Percentiles rank a stretch among this genome's conserved stretches.
Conservation (phyloP, 768 basidiomycete species). For the Phanerochaete sordida region DNA sequence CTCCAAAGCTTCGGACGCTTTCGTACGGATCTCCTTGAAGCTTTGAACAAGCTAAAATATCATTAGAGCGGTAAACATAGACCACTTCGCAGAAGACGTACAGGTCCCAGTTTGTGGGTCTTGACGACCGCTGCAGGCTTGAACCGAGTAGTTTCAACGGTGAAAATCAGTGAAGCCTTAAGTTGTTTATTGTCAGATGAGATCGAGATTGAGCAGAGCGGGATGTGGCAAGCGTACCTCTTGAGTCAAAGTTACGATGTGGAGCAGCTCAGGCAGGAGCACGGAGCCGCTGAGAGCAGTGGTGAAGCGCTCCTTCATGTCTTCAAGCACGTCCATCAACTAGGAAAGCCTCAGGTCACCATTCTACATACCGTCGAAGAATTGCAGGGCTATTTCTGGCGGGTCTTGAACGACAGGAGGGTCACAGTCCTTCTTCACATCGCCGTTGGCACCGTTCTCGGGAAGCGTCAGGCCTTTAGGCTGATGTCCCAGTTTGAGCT, state of each 20-base stretch:
- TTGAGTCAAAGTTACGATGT: constrained; percentile 69
- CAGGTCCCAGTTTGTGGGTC: constrained; percentile 67
- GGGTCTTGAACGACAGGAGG: constrained; percentile 61
- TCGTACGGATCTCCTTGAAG: constrained; percentile 59
- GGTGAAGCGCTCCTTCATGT: constrained; percentile 51
- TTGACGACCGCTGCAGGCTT: constrained; percentile 67
- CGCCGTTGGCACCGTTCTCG: constrained; percentile 41
- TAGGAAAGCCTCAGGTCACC: too few relatives aligned
- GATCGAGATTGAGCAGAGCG: background rate
- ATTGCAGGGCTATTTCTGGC: constrained; percentile 48
- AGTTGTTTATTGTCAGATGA: background rate
- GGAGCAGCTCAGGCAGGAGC: constrained; percentile 57
- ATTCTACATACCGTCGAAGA: constrained; percentile 55
- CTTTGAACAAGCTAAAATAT: constrained; percentile 56
- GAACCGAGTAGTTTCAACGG: constrained; percentile 70
- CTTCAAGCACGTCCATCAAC: constrained; percentile 31
- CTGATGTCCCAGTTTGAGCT: constrained; percentile 66
- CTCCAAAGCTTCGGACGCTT: constrained; percentile 48
- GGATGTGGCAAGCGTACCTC: constrained; percentile 42
- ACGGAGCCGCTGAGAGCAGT: constrained; percentile 33
- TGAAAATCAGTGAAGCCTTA: constrained; percentile 71
- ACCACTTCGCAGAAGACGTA: constrained; percentile 31
- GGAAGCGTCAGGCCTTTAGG: constrained; percentile 56
- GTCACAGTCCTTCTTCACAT: constrained; percentile 69
- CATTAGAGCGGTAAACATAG: constrained; percentile 2